These are phyloP conservation scores for Clarireedia hainanense DNA, from an alignment of 2,329 filamentous ascomycete species.

Conservation along the genomic window DNA sequence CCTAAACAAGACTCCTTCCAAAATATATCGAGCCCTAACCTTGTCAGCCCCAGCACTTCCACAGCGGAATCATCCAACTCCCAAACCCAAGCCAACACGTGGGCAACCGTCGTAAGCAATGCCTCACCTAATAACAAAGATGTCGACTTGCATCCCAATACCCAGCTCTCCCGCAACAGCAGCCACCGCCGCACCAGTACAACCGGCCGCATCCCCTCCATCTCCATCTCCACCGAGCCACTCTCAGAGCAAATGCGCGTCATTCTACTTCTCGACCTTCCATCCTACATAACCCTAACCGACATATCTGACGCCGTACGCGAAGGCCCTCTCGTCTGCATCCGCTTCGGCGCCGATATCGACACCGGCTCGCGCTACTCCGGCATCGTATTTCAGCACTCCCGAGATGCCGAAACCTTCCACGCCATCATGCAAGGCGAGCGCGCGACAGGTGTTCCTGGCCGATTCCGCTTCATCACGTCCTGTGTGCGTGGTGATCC, in stretches of 20 bases:
- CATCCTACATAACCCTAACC: constrained; percentile 17
- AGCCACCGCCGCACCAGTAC: not conserved
- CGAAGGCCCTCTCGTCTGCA: constrained; percentile 24
- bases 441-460: constrained; percentile 10
- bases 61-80: not conserved
- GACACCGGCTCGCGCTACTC: constrained; percentile 16
- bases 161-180: not conserved
- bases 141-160: constrained; percentile 17
- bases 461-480: constrained; percentile 23
- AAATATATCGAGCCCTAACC: not conserved
- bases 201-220: constrained; percentile 2
- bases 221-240: constrained; percentile 9
- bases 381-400: constrained; percentile 25
- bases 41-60: not conserved
- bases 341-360: constrained; percentile 22
- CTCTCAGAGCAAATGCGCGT: constrained; percentile 20
- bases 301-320: constrained; percentile 23
- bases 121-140: constrained; percentile 11
- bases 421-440: constrained; percentile 16
- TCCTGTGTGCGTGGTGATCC: constrained; percentile 20
- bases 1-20: not conserved
- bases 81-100: constrained; percentile 15
- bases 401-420: constrained; percentile 20
- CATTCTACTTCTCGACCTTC: constrained; percentile 25
- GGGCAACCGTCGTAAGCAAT: constrained; percentile 23